Percentiles rank a stretch among this genome's conserved stretches.
phyloP scores from a whole-genome alignment of 2,329 filamentous ascomycete genomes.

The Clathrospora elynae region DNA sequence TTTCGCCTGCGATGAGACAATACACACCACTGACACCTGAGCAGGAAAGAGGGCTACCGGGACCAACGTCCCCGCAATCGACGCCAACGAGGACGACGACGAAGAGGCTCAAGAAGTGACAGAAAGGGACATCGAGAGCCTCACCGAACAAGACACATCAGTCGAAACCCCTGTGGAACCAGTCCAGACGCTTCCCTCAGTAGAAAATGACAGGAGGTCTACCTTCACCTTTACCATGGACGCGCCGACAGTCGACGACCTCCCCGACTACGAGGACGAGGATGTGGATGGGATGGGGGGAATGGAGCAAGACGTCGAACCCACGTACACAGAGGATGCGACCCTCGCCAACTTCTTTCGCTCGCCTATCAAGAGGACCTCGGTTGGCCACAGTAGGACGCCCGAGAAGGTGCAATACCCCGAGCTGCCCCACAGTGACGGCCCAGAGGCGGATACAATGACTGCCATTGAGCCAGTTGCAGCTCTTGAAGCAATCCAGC shows the following conservation, averaged over 20 bases:
- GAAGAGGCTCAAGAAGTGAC: slow-evolving; percentile 18
- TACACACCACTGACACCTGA: slow-evolving; percentile 16
- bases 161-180: slow-evolving; percentile 1
- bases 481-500: not conserved
- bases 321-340: slow-evolving; percentile 19
- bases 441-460: slow-evolving; percentile 1
- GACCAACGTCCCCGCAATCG: slow-evolving; percentile 3
- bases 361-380: slow-evolving; percentile 21
- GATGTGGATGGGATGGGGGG: slow-evolving; percentile 1
- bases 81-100: slow-evolving; percentile 16
- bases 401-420: slow-evolving; percentile 26
- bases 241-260: slow-evolving; percentile 11
- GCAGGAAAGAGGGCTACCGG: slow-evolving; percentile 34
- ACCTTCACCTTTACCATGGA: slow-evolving; percentile 30
- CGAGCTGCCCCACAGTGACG: slow-evolving; percentile 15
- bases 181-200: no score
- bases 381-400: not conserved
- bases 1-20: not conserved
- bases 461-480: not conserved
- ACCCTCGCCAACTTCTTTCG: slow-evolving; percentile 31
- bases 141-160: slow-evolving; percentile 12
- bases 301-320: slow-evolving; percentile 5
- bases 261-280: slow-evolving; percentile 13
- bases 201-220: no score
- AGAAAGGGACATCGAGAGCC: slow-evolving; percentile 21